phyloP scores from a whole-genome alignment of 148 eudicot species.

The Rhododendron williamsianum region DNA sequence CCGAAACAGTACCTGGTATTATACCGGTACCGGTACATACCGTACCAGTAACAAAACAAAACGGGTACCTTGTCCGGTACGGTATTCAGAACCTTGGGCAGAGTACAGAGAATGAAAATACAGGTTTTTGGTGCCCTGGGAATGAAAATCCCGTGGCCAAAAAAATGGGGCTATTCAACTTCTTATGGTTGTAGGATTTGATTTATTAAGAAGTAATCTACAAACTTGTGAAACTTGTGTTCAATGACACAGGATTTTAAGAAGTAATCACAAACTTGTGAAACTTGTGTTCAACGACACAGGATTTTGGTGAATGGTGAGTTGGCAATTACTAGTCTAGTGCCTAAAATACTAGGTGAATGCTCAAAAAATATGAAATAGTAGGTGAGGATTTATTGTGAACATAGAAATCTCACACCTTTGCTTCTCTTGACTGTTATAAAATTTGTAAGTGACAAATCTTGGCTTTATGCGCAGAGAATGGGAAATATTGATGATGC shows the following conservation, averaged over 20 bases:
- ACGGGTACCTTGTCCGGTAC: too few relatives aligned
- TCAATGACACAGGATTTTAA: too few relatives aligned
- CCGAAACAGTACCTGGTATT: too few relatives aligned
- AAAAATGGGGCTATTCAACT: background rate
- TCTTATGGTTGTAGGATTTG: background rate
- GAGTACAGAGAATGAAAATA: background rate
- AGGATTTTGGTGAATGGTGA: background rate
- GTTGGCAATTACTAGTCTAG: background rate
- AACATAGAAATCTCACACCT: background rate
- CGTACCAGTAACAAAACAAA: too few relatives aligned
- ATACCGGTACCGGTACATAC: too few relatives aligned
- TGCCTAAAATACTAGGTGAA: background rate
- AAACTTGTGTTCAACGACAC: background rate
- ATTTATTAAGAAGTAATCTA: background rate
- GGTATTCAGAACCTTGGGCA: background rate
- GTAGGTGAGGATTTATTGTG: background rate
- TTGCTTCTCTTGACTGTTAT: background rate
- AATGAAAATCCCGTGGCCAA: background rate
- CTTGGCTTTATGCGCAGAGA: constrained; percentile 40
- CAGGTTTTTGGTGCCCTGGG: background rate
- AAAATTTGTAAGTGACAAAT: background rate
- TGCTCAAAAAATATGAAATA: background rate
- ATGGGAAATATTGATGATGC: constrained; percentile 98
- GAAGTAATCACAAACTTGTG: background rate
- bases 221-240: background rate